phyloP scores from a whole-genome alignment of 1,284 basidiomycete genomes.

The Puccinia coronata region DNA sequence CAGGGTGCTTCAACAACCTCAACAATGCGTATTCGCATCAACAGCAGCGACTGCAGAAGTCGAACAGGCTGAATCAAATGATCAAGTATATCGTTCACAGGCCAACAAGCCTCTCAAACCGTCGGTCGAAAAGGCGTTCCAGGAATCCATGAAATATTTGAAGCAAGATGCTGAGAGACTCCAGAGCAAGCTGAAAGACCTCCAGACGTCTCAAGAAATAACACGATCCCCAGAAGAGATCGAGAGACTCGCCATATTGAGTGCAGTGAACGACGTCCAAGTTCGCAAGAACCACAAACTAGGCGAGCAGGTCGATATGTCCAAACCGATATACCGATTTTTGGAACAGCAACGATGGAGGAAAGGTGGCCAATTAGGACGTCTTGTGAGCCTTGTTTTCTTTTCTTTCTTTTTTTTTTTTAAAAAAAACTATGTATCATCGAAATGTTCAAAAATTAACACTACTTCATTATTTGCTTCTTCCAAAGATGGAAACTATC shows the following conservation, averaged over 20 bases:
- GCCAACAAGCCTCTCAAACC: neutral
- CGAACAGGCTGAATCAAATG: neutral
- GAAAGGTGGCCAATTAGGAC: constrained; percentile 75
- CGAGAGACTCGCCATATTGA: constrained; percentile 30
- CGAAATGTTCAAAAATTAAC: no score
- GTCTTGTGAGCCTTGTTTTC: constrained; percentile 66
- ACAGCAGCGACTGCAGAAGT: neutral
- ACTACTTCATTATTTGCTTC: no score
- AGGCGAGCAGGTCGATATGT: constrained; percentile 58
- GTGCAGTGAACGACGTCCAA: constrained; percentile 41
- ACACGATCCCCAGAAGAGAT: constrained; percentile 15
- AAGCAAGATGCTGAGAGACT: constrained; percentile 14
- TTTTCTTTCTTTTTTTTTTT: no score
- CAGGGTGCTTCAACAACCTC: neutral
- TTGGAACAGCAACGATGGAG: constrained; percentile 83
- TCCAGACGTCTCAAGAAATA: neutral
- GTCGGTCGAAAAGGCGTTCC: constrained; percentile 13
- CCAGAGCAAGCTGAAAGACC: neutral
- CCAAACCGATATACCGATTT: constrained; percentile 71
- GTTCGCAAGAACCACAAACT: constrained; percentile 13
- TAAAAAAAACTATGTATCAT: no score
- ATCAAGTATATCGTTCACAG: no score
- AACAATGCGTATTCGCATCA: neutral
- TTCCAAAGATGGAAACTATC: constrained; percentile 78
- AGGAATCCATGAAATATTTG: constrained; percentile 12